phyloP scores from a whole-genome alignment of 1,284 basidiomycete species.

The Naganishia sp. region DNA sequence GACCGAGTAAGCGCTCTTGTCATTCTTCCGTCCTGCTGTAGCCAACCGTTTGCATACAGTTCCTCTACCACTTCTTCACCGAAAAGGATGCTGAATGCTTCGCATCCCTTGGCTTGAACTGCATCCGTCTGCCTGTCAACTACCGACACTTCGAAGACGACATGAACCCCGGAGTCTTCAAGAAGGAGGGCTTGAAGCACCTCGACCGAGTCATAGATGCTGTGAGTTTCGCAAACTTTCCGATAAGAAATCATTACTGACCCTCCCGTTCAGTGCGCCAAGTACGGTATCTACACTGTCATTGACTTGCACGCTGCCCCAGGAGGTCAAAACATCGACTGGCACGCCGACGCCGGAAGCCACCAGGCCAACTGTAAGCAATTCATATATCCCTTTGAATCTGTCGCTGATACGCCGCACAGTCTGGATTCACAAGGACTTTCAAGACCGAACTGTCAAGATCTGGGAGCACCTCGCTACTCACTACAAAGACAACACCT shows the following conservation, averaged over 20 bases:
- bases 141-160: slow-evolving; percentile 52
- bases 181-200: slow-evolving; percentile 49
- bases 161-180: slow-evolving; percentile 48
- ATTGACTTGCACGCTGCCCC: slow-evolving; percentile 53
- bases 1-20: slow-evolving; percentile 56
- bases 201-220: slow-evolving; percentile 50
- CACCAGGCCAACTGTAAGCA: slow-evolving; percentile 47
- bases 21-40: slow-evolving; percentile 31
- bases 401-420: background rate
- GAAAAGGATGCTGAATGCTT: slow-evolving; percentile 71
- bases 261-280: slow-evolving; percentile 39
- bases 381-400: too few relatives aligned
- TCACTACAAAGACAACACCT: slow-evolving; percentile 66
- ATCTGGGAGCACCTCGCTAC: slow-evolving; percentile 68
- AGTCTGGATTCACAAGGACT: slow-evolving; percentile 74
- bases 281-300: slow-evolving; percentile 51
- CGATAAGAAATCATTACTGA: background rate
- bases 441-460: slow-evolving; percentile 69
- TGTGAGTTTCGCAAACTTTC: slow-evolving; percentile 31
- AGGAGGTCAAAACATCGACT: slow-evolving; percentile 51
- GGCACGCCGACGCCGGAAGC: slow-evolving; percentile 48
- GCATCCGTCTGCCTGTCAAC: slow-evolving; percentile 59
- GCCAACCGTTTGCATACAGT: slow-evolving; percentile 52
- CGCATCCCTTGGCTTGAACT: slow-evolving; percentile 66
- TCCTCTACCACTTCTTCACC: slow-evolving; percentile 71